phyloP scores from a whole-genome alignment of 148 eudicot species.

The Vaccinium macrocarpon region DNA sequence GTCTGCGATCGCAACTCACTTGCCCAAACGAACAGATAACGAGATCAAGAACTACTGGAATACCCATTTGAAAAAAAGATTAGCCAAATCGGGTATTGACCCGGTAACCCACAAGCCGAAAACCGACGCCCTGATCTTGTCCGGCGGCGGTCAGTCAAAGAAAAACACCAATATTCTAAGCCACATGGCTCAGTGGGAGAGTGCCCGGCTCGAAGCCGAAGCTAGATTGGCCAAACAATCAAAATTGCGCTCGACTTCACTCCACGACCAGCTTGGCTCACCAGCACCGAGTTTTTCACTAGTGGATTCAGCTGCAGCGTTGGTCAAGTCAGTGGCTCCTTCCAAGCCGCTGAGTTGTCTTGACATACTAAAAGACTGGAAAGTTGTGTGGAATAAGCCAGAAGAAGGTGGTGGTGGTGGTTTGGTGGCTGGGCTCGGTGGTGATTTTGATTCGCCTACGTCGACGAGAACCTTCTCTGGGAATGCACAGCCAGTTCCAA shows the following conservation, averaged over 20 bases:
- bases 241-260: constrained; percentile 41
- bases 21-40: constrained; percentile 87
- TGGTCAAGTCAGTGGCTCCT: constrained; percentile 21
- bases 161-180: constrained; percentile 61
- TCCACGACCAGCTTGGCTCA: not conserved
- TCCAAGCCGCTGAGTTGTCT: constrained; percentile 36
- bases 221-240: constrained; percentile 77
- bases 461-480: constrained; percentile 64
- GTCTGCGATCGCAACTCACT: constrained; percentile 96
- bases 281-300: constrained; percentile 8
- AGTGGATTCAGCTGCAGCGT: constrained; percentile 12
- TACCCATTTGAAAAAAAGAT: constrained; percentile 78
- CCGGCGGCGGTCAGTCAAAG: constrained; percentile 46
- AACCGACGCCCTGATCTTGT: constrained; percentile 48
- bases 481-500: not conserved
- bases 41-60: constrained; percentile 97
- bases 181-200: constrained; percentile 99
- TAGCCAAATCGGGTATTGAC: constrained; percentile 83
- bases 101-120: constrained; percentile 92
- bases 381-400: constrained; percentile 28
- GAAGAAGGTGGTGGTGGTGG: constrained; percentile 18
- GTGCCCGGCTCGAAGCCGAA: constrained; percentile 94
- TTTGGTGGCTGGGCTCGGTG: not conserved
- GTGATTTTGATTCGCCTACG: constrained; percentile 58
- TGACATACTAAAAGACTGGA: constrained; percentile 59